Evolutionary conservation across 768 basidiomycete genomes (phyloP), one percentile per base, ranked within the genome.

Genomic region (Leucosporidium creatinivorum): DNA sequence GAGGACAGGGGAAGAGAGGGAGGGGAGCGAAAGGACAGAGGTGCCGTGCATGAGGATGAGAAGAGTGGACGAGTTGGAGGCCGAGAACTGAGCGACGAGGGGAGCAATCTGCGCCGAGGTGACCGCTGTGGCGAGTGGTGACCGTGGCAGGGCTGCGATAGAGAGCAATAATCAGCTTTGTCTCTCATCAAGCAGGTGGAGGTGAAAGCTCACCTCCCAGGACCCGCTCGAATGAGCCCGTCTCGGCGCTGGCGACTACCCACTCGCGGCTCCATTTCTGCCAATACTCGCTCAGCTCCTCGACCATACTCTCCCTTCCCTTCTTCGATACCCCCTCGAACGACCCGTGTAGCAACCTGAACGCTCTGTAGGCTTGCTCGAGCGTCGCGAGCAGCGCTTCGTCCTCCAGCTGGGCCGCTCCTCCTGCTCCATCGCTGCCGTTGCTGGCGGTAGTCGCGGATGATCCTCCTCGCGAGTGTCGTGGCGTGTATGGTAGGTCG

Each of bases 11-110:
- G 63, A 17, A 13, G 10, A 36, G 1, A 55, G 17, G 15, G 19
- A 12, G 2, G 70, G 69, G 0, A 67, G 50, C 12, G 58, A 51
- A 21, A 71, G 51, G 23, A 65, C 28, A 2, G 50, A 36, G 4
- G 26, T 2, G 56, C 7, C 15, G 63, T 68, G 66, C 3, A 68
- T 61, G 21, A 71, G 61, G 33, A 71, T 44, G 1, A 66, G 70
- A 3, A 58, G 48, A 0, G 50, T 28, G 1, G 58, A 59, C 9
- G 70, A 52, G 28, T 71, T 55, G 23, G 55, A 60, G 17, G 70
- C 67, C 31, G 63, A 57, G 58, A 71, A 63, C 21, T 71, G 70
- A 1, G 51, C n/a, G 51, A 71, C 52, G 3, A 71, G 64, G 0
- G 70, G 70, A 1, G 18, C 26, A 15, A 71, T 61, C 44, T 71